phyloP scores from a whole-genome alignment of 305 asterid genomes.

The Solanum hybrid region DNA sequence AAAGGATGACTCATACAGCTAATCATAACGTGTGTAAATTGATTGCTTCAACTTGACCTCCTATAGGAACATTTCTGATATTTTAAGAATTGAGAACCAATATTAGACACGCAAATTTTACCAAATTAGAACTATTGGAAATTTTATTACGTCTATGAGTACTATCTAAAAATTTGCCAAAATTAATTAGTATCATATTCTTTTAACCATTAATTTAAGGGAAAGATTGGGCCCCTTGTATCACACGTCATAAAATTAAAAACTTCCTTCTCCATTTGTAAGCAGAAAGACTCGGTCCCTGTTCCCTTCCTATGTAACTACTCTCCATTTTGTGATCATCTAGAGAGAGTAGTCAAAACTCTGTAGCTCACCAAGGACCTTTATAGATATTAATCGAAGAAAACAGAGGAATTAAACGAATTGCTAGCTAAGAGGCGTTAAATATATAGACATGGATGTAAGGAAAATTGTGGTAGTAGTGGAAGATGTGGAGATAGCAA shows the following conservation, averaged over 20 bases:
- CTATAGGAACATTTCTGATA: neutral
- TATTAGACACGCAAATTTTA: neutral
- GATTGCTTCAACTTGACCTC: neutral
- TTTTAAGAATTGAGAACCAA: neutral
- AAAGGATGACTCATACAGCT: neutral
- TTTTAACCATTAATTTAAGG: neutral
- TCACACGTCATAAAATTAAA: neutral
- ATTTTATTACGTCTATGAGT: neutral
- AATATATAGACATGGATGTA: neutral
- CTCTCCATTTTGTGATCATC: neutral
- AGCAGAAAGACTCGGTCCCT: neutral
- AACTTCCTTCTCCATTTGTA: neutral
- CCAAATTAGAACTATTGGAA: neutral
- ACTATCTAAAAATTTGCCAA: neutral
- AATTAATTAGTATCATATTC: neutral
- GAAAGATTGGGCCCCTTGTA: neutral
- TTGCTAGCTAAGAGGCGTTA: neutral
- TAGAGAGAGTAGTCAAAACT: neutral
- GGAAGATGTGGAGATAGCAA: slow-evolving; percentile 70
- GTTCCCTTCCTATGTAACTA: neutral
- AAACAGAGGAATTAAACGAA: neutral
- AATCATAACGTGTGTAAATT: neutral
- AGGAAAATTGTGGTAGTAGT: slow-evolving; percentile 69
- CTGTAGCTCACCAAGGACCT: neutral
- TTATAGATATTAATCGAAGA: too few relatives aligned